Evolutionary conservation across 108 stramenopile genomes (phyloP), one percentile per base, ranked within the genome.

Genomic region (Skeletonema menzelii): DNA sequence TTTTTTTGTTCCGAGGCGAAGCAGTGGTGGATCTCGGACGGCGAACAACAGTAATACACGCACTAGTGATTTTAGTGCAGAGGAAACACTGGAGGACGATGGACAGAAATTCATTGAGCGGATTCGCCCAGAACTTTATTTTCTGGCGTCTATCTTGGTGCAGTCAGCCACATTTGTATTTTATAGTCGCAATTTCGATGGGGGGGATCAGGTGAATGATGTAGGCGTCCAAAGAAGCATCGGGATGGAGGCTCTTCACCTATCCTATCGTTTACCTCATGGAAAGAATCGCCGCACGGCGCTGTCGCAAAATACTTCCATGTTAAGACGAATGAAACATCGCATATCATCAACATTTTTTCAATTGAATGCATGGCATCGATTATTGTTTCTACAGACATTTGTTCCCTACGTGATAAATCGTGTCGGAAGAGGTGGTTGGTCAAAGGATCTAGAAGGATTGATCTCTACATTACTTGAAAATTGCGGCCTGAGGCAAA

Each of bases 241-340:
- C 32, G 78, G 78, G 17, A 79, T 79, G 78, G 78, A 79, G 55
- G 60, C 71, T 19, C 53, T 79, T 17, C 56, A 79, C 60, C 59
- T 78, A 31, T 70, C 70, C 2, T 72, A 67, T 63, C 34, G 7
- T 8, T 63, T 47, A 53, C 60, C 59, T 5, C 13, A 3, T 15
- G 30, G 49, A 5, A 35, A 34, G 13, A 59, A 32, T 14, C 34
- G 49, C 22, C 7, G 31, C 30, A 67, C 12, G 35, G 59, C 15
- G 14, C 26, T 27, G 4, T 13, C 38, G 10, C 17, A 42, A 20
- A 24, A 22, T 20, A 2, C 13, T 55, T 69, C 31, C 11, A 2
- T 28, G 8, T 35, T 64, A 8, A 22, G 19, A 22, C 49, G 49
- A 20, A 24, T 53, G 49, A 53, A 53, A 13, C 15, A 27, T 10